These are phyloP conservation scores for Thelonectria blattea DNA, from an alignment of 2,329 filamentous ascomycete species.

Conservation along the genomic window DNA sequence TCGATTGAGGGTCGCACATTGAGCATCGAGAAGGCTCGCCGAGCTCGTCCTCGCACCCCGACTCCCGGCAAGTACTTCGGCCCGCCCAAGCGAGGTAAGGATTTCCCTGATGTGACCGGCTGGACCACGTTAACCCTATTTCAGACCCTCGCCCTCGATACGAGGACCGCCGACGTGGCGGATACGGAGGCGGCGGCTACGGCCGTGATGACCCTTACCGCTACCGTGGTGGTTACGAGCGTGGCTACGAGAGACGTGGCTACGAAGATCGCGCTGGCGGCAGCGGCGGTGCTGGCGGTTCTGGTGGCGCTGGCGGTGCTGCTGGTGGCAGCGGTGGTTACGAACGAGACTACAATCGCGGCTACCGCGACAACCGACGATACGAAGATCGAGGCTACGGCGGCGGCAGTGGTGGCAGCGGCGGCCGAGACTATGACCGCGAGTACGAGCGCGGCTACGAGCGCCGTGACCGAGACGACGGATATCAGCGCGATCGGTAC, in stretches of 20 bases:
- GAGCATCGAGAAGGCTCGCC: slow-evolving; percentile 98
- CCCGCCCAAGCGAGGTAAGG: slow-evolving; percentile 93
- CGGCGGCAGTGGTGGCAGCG: slow-evolving; percentile 18
- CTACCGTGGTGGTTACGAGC: slow-evolving; percentile 55
- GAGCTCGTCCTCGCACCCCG: slow-evolving; percentile 90
- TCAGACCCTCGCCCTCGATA: slow-evolving; percentile 51
- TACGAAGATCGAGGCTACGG: slow-evolving; percentile 56
- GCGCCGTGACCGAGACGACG: slow-evolving; percentile 43
- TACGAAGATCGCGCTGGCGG: slow-evolving; percentile 55
- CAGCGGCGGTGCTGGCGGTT: slow-evolving; percentile 48
- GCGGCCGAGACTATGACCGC: slow-evolving; percentile 62
- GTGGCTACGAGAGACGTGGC: slow-evolving; percentile 50
- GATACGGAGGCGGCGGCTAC: slow-evolving; percentile 56
- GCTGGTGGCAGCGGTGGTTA: slow-evolving; percentile 48
- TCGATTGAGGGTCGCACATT: slow-evolving; percentile 93
- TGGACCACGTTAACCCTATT: slow-evolving; percentile 19
- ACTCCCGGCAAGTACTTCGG: slow-evolving; percentile 99
- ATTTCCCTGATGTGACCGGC: not conserved
- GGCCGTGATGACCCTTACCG: slow-evolving; percentile 65
- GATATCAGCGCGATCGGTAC: slow-evolving; percentile 47
- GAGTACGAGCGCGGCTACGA: slow-evolving; percentile 53
- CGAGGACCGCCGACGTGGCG: slow-evolving; percentile 70
- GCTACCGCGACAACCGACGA: slow-evolving; percentile 55
- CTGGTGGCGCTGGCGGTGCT: slow-evolving; percentile 50
- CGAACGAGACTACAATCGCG: slow-evolving; percentile 55